These are phyloP conservation scores for Amaranthus cruentus DNA, from an alignment of 148 eudicot genomes.

Conservation along the genomic window DNA sequence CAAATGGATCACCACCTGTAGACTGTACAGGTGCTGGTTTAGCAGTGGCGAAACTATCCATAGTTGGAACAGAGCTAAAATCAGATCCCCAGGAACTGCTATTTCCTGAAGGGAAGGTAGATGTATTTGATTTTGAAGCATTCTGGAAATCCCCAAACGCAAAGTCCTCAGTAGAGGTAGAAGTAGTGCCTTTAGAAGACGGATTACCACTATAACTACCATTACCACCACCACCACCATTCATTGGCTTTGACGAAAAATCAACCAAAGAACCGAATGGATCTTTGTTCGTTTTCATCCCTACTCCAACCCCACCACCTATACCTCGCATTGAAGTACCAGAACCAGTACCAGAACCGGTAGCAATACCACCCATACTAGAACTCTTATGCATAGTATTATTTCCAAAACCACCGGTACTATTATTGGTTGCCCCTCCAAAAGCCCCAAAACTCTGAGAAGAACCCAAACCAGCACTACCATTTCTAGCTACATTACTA, in stretches of 20 bases:
- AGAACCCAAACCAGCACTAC: slow-evolving; percentile 29
- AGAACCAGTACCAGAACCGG: slow-evolving; percentile 31
- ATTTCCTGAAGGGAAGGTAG: slow-evolving; percentile 30
- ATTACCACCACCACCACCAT: slow-evolving; percentile 12
- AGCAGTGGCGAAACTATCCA: slow-evolving; percentile 46
- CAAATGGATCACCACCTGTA: slow-evolving; percentile 50
- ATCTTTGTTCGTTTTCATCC: slow-evolving; percentile 48
- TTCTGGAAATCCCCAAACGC: slow-evolving; percentile 65
- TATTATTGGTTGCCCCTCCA: slow-evolving; percentile 19
- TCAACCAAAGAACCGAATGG: slow-evolving; percentile 70
- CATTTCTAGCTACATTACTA: slow-evolving; percentile 16
- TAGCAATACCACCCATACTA: slow-evolving; percentile 34
- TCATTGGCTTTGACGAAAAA: slow-evolving; percentile 53
- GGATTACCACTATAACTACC: slow-evolving; percentile 32
- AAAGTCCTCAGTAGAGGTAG: slow-evolving; percentile 29
- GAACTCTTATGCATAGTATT: slow-evolving; percentile 27
- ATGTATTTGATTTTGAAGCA: slow-evolving; percentile 38
- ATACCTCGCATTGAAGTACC: slow-evolving; percentile 37
- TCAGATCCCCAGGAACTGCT: slow-evolving; percentile 25
- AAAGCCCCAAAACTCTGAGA: slow-evolving; percentile 28
- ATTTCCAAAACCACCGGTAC: slow-evolving; percentile 21
- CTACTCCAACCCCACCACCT: slow-evolving; percentile 35
- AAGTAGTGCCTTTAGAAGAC: slow-evolving; percentile 30
- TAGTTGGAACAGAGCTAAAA: slow-evolving; percentile 26
- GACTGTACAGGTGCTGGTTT: slow-evolving; percentile 36